phyloP scores from a whole-genome alignment of 2,329 filamentous ascomycete genomes.

The Sporothrix protearum region DNA sequence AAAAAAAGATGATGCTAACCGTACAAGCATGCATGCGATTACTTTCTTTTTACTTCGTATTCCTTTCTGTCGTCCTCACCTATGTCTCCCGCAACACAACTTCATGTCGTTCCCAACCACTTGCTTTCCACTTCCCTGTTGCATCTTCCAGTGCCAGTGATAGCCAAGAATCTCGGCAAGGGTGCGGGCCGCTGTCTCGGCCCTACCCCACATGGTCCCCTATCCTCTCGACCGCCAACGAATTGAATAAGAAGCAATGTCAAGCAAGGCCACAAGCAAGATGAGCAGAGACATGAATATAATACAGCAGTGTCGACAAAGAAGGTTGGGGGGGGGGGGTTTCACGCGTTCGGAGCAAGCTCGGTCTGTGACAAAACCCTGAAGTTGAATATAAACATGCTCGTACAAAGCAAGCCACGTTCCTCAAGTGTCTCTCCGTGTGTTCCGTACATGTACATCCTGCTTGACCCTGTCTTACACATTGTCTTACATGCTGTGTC shows the following conservation, averaged over 20 bases:
- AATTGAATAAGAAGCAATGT: neutral
- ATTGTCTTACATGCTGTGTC: neutral
- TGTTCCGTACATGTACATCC: neutral
- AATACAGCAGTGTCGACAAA: too few relatives aligned
- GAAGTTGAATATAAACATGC: neutral
- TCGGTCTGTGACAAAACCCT: neutral
- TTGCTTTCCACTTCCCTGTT: neutral
- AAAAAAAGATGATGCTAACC: neutral
- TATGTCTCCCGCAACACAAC: neutral
- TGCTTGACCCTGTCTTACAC: neutral
- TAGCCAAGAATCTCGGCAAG: neutral
- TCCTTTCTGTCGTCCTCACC: neutral
- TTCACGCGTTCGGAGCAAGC: neutral
- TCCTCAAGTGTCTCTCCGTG: neutral
- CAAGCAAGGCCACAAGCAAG: neutral
- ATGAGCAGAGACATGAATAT: neutral
- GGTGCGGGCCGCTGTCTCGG: constrained; percentile 11
- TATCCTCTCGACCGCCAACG: neutral
- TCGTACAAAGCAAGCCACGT: neutral
- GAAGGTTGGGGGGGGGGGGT: neutral
- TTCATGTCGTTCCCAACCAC: neutral
- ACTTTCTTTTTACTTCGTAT: neutral
- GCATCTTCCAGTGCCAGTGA: neutral
- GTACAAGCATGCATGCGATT: neutral
- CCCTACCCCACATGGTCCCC: neutral